A percentile compares a stretch with the other conserved stretches of the same genome.
phyloP scores from a whole-genome alignment of 1,284 basidiomycete species.

The Sporisorium scitamineum region DNA sequence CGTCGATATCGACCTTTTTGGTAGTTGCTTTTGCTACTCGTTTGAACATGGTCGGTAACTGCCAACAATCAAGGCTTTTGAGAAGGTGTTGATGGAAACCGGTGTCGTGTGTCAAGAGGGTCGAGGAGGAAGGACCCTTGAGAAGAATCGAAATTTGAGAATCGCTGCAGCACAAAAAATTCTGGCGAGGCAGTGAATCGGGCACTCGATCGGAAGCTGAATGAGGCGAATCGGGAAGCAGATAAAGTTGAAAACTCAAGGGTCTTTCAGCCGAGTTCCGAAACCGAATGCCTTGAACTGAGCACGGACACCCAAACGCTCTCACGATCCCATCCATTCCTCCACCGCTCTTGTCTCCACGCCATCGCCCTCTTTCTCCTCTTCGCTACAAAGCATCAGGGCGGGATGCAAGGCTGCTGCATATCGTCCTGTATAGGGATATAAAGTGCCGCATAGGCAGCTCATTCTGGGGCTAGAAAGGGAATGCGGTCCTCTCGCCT shows the following conservation, averaged over 20 bases:
- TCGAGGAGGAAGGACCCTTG: constrained; percentile 5
- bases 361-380: background rate
- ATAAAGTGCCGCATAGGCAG: background rate
- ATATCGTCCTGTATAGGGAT: background rate
- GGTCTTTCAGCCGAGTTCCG: background rate
- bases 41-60: constrained; percentile 38
- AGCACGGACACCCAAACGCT: background rate
- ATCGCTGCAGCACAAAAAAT: constrained; percentile 13
- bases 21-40: constrained; percentile 41
- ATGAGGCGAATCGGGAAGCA: constrained; percentile 12
- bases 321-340: background rate
- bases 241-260: constrained; percentile 16
- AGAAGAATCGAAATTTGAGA: constrained; percentile 14
- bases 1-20: constrained; percentile 30
- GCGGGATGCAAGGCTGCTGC: background rate
- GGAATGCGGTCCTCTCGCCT: background rate
- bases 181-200: background rate
- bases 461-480: no score
- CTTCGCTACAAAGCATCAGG: no score
- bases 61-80: background rate
- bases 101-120: background rate
- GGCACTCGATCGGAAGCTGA: background rate
- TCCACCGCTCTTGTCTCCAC: background rate
- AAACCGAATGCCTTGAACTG: background rate
- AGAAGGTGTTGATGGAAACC: background rate